Evolutionary conservation across 2,329 filamentous ascomycete species (phyloP).

Genomic region (Elsinoe necatrix): DNA sequence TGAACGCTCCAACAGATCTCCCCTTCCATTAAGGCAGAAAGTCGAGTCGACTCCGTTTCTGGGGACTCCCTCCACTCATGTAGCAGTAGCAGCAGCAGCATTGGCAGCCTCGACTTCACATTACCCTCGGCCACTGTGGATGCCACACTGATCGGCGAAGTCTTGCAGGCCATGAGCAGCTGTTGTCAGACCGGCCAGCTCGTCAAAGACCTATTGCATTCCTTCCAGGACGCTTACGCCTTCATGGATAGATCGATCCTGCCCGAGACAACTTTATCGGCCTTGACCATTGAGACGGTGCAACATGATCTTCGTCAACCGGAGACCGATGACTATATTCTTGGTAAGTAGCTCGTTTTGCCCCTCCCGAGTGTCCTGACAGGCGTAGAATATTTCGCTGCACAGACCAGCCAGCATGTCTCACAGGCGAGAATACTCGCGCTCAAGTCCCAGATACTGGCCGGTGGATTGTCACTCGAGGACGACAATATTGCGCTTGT

Average conservation of each 20-base stretch:
- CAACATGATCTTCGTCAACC: background rate
- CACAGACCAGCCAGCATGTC: background rate
- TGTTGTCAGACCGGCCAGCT: background rate
- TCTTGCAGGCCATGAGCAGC: background rate
- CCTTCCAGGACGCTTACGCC: background rate
- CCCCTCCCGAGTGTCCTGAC: background rate
- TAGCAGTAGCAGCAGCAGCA: background rate
- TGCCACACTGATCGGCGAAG: background rate
- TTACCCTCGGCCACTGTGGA: background rate
- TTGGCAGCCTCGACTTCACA: background rate
- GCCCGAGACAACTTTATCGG: background rate
- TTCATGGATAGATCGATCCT: background rate
- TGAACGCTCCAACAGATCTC: background rate
- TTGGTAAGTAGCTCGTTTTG: background rate
- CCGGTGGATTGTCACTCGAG: background rate
- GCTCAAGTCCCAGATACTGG: background rate
- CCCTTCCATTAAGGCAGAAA: background rate
- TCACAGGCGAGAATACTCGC: background rate
- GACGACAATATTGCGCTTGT: background rate
- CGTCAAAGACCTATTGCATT: background rate
- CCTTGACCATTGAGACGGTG: background rate
- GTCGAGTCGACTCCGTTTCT: background rate
- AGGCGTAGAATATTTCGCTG: background rate
- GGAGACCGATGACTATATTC: slow-evolving; percentile 3
- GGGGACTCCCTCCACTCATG: background rate